Base-by-base conservation (phyloP, 2,329 filamentous ascomycete species). In the Dactylellina drechsleri region DNA sequence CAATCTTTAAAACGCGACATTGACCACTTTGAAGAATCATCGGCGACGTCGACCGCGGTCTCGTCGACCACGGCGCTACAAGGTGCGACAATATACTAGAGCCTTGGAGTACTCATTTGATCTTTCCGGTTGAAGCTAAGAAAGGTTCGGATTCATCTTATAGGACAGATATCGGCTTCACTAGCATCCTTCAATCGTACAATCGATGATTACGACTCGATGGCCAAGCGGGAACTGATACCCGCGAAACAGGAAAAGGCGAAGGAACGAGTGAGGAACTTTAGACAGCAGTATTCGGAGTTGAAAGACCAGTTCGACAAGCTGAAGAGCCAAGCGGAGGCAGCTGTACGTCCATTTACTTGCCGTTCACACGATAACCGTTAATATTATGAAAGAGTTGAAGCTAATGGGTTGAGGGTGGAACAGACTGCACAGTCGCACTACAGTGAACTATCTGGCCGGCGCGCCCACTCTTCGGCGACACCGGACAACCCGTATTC, bases 401-500 rank as follows among this genome's bases (percentile, higher is more conserved):
- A 18, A 45, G 54, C 60, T 61, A 53, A 56, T 26, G 66, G 65
- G 86, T 15, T 18, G 84, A 84, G 16, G n/a, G 26, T 50, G 43
- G 23, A 28, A 64, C 58, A 28, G 28, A 5, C 28, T 10, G 36
- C 91, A 78, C 83, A 84, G 59, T 82, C 84, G 66, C 92, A 93
- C 81, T 87, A 92, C 57, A 87, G 87, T 76, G 95, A 98, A 82
- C 86, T 99, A 26, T 86, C 98, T 0, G 94, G 93, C 26, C 87
- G 95, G 60, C 86, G 95, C 54, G 85, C 88, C 80, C 87, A 88
- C 45, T 84, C 89, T n/a, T 91, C 91, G 0, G 81, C 83, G 4
- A 90, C 89, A 1, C 94, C 95, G 0, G 95, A 98, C 82, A 98
- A 98, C 80, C 95, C 95, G 0, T 98, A 98, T 81, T 88, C 92